Base-by-base conservation (phyloP, 1,284 basidiomycete genomes). In the Baeospora myosura region DNA sequence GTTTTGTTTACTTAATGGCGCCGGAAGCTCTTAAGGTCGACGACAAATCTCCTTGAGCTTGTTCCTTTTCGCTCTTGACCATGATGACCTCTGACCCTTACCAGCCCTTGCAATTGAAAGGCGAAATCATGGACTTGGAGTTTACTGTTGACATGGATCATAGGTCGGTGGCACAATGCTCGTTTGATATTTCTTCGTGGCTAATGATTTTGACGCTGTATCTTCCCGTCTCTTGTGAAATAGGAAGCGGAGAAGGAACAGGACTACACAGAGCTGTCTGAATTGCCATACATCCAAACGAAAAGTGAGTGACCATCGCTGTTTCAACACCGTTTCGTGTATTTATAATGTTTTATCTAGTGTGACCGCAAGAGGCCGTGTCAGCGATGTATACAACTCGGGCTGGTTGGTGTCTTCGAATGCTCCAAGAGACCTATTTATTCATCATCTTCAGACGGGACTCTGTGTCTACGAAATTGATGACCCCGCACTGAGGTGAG, bases 261-360 rank as follows among this genome's bases (percentile, higher is more conserved):
- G 90, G 56, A 91, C 88, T 29, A 92, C 89, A 5, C 83, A 91
- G 66, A 70, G 67, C 54, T 94, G 89, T 59, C 72, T 94, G 43
- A 91, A 92, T 54, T 94, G 89, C 64, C 90, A 93, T 62, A 90
- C 88, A 38, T 91, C 90, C 43, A 93, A 93, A 66, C 72, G 89
- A 55, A 93, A 91, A 74, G 88, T 89, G 48, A 47, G 72, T 59
- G 38, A n/a, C 38, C 39, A 4, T 22, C 46, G 44, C 42, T 51
- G 43, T 45, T 44, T 24, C 35, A 38, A 28, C 22, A 34, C 32
- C 36, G 36, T 43, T 37, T 32, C 31, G 35, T 17, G 45, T 32
- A 39, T 46, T 54, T 41, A 50, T 53, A 26, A 43, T 44, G 30
- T 47, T 41, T 28, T 45, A 32, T 34, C 23, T 50, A 88, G 83